Evolutionary conservation across 1,139 yeast genomes (phyloP), one percentile per base, ranked within the genome.

Genomic region (Yamadazyma friedrichii): DNA sequence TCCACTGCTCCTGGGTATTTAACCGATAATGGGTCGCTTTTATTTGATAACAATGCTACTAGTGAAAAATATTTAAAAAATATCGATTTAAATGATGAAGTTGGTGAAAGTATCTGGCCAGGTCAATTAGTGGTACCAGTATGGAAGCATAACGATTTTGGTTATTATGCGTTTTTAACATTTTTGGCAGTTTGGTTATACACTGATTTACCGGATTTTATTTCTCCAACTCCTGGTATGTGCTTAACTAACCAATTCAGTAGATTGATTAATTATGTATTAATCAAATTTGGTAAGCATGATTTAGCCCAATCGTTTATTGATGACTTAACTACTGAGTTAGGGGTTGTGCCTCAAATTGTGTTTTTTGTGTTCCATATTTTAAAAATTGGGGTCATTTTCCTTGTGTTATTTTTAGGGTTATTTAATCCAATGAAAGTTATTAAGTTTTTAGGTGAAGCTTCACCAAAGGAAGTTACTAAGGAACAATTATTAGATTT

Each of bases 221-320:
- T 88, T 43, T 79, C 91, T 33, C 97, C 97, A 38, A 91, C 98
- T 3, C 98, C 98, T 0, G 97, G 97, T 24, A 74, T 82, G 44
- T 84, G 93, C 50, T 70, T 88, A 44, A 84, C 95, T n/a, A 82
- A 82, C 55, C 80, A 82, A 51, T 30, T 50, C 30, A 36, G 49
- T 12, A 47, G 44, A 35, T 48, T 80, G 22, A 67, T 81, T 31
- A 15, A 22, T 15, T 49, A 49, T 31, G 39, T 72, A 6, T 70
- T 77, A 9, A 48, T 50, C 17, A 53, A 61, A 34, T 15, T 30
- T 27, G 74, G 68, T 15, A 56, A 64, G 40, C 59, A 59, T 2
- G 56, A 55, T 3, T 48, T 78, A 38, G 81, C 82, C 4, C 55
- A 54, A 8, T 68, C 68, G 20, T 65, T 85, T 42, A 51, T 74